Evolutionary conservation across 441 rosid genomes (phyloP).

Genomic region (Populus tomentosa): DNA sequence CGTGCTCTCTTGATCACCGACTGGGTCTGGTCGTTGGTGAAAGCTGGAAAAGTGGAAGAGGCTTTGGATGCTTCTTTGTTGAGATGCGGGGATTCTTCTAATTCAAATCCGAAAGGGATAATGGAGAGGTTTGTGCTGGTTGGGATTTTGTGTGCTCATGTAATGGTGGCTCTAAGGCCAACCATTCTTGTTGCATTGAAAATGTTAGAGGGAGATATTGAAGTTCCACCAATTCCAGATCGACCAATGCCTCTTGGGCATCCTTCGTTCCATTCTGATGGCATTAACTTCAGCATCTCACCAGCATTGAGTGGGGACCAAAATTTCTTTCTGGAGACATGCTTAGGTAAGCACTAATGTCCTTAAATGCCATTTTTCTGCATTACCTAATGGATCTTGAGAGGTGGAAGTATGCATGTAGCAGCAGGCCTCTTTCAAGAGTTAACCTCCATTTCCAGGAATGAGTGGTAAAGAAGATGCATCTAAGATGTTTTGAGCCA

Average conservation of each 20-base stretch:
- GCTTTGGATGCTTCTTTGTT: conserved; percentile 53
- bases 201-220: conserved; percentile 89
- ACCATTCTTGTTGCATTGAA: conserved; percentile 70
- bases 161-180: conserved; percentile 82
- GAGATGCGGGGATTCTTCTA: conserved; percentile 33
- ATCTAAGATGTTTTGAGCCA: no score
- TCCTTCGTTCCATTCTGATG: conserved; percentile 32
- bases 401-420: background rate
- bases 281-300: conserved; percentile 42
- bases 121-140: conserved; percentile 85
- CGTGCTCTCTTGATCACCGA: conserved; percentile 67
- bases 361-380: background rate
- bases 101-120: conserved; percentile 51
- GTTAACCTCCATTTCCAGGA: no score
- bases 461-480: no score
- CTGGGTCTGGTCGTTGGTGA: conserved; percentile 90
- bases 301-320: conserved; percentile 49
- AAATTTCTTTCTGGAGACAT: conserved; percentile 36
- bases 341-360: conserved; percentile 50
- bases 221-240: conserved; percentile 49
- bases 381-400: conserved; percentile 7
- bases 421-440: conserved; percentile 21
- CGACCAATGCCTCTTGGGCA: conserved; percentile 71
- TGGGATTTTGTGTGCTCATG: conserved; percentile 84
- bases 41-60: conserved; percentile 54